These are phyloP conservation scores for Rhododendron mucronatum DNA, from an alignment of 148 eudicot genomes.

Conservation along the genomic window DNA sequence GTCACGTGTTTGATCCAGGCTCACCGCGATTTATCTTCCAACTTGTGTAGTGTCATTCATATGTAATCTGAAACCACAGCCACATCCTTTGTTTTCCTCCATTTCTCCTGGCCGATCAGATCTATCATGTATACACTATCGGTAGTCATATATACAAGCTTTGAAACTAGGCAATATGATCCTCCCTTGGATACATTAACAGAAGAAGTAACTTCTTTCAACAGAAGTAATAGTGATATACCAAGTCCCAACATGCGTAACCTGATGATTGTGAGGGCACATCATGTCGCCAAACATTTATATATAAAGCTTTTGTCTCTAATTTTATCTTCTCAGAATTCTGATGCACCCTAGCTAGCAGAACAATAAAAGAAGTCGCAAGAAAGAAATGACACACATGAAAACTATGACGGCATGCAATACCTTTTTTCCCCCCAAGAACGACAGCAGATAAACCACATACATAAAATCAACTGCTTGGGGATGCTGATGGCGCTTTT, in stretches of 20 bases:
- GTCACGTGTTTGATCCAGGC: slow-evolving; percentile 75
- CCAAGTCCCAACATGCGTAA: neutral
- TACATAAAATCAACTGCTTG: neutral
- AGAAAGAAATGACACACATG: neutral
- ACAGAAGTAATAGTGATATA: neutral
- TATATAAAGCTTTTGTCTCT: neutral
- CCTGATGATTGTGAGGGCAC: neutral
- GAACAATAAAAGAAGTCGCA: neutral
- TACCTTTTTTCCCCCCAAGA: neutral
- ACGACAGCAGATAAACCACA: neutral
- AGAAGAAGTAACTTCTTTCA: neutral
- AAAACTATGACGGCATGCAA: neutral
- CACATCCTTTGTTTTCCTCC: neutral
- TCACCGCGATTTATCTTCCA: slow-evolving; percentile 41
- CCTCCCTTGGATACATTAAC: neutral
- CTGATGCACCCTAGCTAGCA: neutral
- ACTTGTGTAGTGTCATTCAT: neutral
- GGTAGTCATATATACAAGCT: neutral
- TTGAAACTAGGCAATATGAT: neutral
- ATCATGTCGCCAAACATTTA: neutral
- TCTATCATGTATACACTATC: neutral
- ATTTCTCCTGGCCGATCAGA: neutral
- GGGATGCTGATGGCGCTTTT: slow-evolving; percentile 18
- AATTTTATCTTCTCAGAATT: neutral
- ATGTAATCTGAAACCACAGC: neutral